Evolutionary conservation across 2,329 filamentous ascomycete species (phyloP).

Genomic region (Onygenales sp.): DNA sequence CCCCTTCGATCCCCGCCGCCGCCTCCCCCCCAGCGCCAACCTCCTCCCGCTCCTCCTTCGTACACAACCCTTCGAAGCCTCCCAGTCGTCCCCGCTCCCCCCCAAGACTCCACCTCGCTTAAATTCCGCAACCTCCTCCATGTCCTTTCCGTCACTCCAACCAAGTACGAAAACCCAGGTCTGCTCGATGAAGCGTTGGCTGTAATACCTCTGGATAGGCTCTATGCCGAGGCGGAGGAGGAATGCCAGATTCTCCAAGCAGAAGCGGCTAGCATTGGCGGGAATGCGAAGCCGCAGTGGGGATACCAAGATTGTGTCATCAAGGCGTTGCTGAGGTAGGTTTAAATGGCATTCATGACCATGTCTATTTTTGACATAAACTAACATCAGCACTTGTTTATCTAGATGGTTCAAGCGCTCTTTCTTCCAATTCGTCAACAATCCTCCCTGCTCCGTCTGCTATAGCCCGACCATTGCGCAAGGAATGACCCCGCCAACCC

Average conservation of each 20-base stretch:
- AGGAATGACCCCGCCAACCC: conserved; percentile 74
- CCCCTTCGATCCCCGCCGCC: not conserved
- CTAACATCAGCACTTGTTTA: conserved; percentile 7
- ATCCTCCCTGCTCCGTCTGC: conserved; percentile 76
- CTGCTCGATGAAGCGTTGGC: conserved; percentile 84
- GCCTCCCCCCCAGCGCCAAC: not conserved
- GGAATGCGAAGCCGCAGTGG: conserved; percentile 75
- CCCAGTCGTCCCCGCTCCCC: conserved; percentile 66
- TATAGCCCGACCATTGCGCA: conserved; percentile 71
- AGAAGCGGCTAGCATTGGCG: conserved; percentile 77
- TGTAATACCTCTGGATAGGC: conserved; percentile 75
- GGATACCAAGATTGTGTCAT: conserved; percentile 97
- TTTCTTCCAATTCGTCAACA: conserved; percentile 96
- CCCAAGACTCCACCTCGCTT: conserved; percentile 59
- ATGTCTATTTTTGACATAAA: conserved; percentile 7
- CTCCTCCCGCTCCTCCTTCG: not conserved
- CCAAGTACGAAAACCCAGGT: conserved; percentile 93
- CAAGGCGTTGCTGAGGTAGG: conserved; percentile 70
- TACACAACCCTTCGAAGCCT: conserved; percentile 43
- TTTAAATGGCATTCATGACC: conserved; percentile 11
- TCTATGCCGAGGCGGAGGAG: conserved; percentile 91
- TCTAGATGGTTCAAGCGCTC: conserved; percentile 85
- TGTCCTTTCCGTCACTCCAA: conserved; percentile 76
- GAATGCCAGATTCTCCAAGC: conserved; percentile 81
- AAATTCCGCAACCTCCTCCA: conserved; percentile 76